Evolutionary conservation across 2,329 filamentous ascomycete genomes (phyloP), one percentile per base, ranked within the genome.

Genomic region (Neoarthrinium moseri): DNA sequence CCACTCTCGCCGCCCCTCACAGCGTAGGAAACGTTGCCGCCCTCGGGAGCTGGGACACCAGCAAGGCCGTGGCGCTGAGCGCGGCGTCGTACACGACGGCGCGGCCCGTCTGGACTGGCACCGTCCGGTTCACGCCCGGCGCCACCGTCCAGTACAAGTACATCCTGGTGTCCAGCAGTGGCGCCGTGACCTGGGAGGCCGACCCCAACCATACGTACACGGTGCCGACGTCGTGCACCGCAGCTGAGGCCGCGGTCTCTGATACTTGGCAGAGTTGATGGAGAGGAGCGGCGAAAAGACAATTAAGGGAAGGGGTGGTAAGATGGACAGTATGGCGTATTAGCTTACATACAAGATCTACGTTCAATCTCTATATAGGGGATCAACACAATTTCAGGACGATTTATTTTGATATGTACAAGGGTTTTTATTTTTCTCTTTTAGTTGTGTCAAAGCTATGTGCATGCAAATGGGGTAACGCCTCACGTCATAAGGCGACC

Each of bases 111-210:
- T 84, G 80, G 80, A 67, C 57, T 18, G 67, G 56, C 0, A 73
- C 70, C 0, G 57, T 82, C 13, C 65, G 60, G 18, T 53, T 84
- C 5, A 57, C 72, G 0, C 67, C 77, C 0, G 76, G 75, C 0
- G 67, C 64, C 1, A 63, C 56, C 2, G 64, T 83, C 27, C 53
- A 72, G 56, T 83, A 81, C 56, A 81, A 83, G 57, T 84, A 74
- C 56, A 69, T 83, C 50, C 71, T 72, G 52, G 69, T 78, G 30
- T 66, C 65, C 37, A 61, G 58, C 12, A 67, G 70, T 48, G 75
- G 77, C 1, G 62, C 58, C 1, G 64, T 79, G 6, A 69, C 66
- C 1, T 83, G 79, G 79, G 79, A 84, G 60, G 68, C 66, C 38
- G 78, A 78, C 34, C 61, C 61, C 3, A 64, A 66, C 48, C 60